These are phyloP conservation scores for Paracamarosporium sp. DNA, from an alignment of 2,329 filamentous ascomycete species.

Conservation along the genomic window DNA sequence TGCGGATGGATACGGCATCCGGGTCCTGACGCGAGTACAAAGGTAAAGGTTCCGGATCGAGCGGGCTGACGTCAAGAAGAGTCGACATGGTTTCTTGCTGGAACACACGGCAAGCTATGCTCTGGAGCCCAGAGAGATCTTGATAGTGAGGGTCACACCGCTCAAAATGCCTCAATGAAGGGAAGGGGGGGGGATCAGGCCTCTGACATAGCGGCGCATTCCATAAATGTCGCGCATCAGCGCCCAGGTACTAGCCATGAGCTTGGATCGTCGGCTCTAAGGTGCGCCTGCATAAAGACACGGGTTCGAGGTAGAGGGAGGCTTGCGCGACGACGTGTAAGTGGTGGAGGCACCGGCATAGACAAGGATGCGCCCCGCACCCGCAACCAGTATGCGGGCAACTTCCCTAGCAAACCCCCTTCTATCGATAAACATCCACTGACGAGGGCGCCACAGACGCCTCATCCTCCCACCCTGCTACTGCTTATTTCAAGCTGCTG, in stretches of 20 bases:
- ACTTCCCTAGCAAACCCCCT: conserved; percentile 5
- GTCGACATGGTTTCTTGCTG: conserved; percentile 36
- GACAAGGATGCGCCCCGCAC: no score
- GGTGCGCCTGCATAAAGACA: not conserved
- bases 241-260: conserved; percentile 16
- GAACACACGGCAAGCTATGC: no score
- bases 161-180: not conserved
- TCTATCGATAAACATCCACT: conserved; percentile 7
- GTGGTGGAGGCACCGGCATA: conserved; percentile 9
- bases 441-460: not conserved
- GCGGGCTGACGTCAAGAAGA: conserved; percentile 32
- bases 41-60: conserved; percentile 36
- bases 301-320: not conserved
- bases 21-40: conserved; percentile 57
- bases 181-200: not conserved
- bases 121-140: not conserved
- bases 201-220: conserved; percentile 11
- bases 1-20: conserved; percentile 71
- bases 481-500: not conserved
- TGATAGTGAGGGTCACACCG: not conserved
- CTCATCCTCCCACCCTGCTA: not conserved
- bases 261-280: not conserved
- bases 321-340: conserved; percentile 7
- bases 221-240: conserved; percentile 17
- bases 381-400: conserved; percentile 1